Base-by-base conservation (phyloP, 331 rosid species). In the Cydonia oblonga region DNA sequence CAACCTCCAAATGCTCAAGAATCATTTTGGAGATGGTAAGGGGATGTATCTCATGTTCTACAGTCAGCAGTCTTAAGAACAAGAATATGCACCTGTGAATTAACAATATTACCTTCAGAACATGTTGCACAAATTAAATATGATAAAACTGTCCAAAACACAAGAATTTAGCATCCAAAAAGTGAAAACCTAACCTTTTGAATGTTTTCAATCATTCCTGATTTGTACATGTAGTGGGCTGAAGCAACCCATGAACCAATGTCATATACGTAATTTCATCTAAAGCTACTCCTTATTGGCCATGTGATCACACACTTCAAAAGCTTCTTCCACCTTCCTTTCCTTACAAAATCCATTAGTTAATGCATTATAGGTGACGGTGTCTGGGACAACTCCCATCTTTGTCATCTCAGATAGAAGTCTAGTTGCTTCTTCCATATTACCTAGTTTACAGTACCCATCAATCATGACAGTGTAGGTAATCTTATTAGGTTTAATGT, bases 381-480 rank as follows among this genome's bases (percentile, higher is more conserved):
- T 29, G 84, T 91, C 96, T 8, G 97, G 97, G 60, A 73, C 64
- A 61, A 91, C 83, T 87, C 93, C 89, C 70, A 76, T 84, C 70
- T 64, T 69, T 78, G 57, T 68, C 96, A 91, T 91, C 81, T 87
- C 82, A 66, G 38, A 70, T 52, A 89, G 62, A 72, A 91, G 87
- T 73, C 71, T 83, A 24, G 46, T 78, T 3, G 97, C 93, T 83
- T 87, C 91, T 66, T 86, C 77, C 83, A 70, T 71, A 63, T 87
- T 80, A 23, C 96, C 96, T 71, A 89, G 74, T 81, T 89, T 87
- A 86, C 82, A 72, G 68, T 87, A 83, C 68, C 91, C 91, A 68
- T 84, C 88, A 56, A 91, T 89, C 86, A 91, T 81, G 81, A 86
- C 81, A 42, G 93, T 86, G 70, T 89, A 91, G 40, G 92, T 87